Evolutionary conservation across 345 rosid species (phyloP).

Genomic region (Citropsis articulata): DNA sequence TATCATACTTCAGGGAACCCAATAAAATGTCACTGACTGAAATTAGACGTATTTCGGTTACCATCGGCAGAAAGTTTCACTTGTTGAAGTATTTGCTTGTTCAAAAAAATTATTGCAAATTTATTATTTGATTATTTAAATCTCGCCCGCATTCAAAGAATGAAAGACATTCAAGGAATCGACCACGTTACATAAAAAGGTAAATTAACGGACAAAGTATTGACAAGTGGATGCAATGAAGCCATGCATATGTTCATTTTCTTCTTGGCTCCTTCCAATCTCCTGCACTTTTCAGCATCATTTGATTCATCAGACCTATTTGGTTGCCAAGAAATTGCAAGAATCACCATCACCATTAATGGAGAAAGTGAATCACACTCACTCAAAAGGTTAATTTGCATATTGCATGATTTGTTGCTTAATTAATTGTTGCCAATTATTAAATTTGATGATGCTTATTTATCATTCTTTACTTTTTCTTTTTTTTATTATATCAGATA

Average conservation of each 20-base stretch:
- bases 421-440: neutral
- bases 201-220: constrained; percentile 15
- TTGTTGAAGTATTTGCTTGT: too few species aligned
- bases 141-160: neutral
- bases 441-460: neutral
- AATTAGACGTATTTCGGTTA: too few species aligned
- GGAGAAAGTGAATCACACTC: neutral
- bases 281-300: neutral
- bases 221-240: constrained; percentile 24
- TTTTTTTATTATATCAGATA: neutral
- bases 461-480: neutral
- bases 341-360: neutral
- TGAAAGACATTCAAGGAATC: neutral
- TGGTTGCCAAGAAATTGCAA: neutral
- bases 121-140: too few species aligned
- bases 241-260: neutral
- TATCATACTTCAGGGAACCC: too few species aligned
- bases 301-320: neutral
- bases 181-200: neutral
- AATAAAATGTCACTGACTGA: too few species aligned
- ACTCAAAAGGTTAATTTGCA: constrained; percentile 2
- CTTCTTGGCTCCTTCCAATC: neutral
- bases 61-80: too few species aligned
- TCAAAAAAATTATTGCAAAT: neutral
- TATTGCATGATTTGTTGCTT: neutral